Base-by-base conservation (phyloP, 495 filamentous ascomycete species). In the Aspergillus indologenus region DNA sequence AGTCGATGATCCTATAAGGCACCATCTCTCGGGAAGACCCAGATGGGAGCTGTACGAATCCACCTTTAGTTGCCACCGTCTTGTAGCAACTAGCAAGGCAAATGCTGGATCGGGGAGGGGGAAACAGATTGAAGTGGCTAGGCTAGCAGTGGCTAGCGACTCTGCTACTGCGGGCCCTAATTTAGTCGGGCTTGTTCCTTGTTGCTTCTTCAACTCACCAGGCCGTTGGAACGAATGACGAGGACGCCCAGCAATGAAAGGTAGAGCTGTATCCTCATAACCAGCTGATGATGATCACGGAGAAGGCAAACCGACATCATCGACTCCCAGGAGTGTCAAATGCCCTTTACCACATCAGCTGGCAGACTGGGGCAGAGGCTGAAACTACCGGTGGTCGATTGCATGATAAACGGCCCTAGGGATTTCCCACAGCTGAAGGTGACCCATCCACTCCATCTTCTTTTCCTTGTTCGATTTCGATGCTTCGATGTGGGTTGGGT, bases 101-200 rank as follows among this genome's bases (percentile, higher is more conserved):
- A 12, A 29, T 29, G 9, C 26, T 29, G 26, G 26, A 4, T 9
- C 4, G 23, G 9, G 43, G 42, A 54, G 17, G 23, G 56, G 26
- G 17, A 44, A 40, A 29, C 21, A 40, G 43, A 59, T n/a, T n/a
- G n/a, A n/a, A n/a, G n/a, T n/a, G n/a, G n/a, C n/a, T n/a, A n/a
- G n/a, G n/a, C n/a, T n/a, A n/a, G 21, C 46, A 47, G 54, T 56
- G 19, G 61, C 53, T 57, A 63, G 61, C 47, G 48, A 54, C 12
- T 49, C 50, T 59, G 44, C 61, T 64, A 64, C 44, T 57, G 49
- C 49, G 57, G 23, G 29, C 57, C 34, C 57, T 60, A 60, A 51
- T 44, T 60, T 64, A 64, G 61, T 54, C 20, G 50, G 48, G 52
- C 24, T 48, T 58, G 31, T 50, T 19, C 20, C 26, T 61, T 43